Evolutionary conservation across 805 yeast genomes (phyloP).

Genomic region (Saturnispora diversa): DNA sequence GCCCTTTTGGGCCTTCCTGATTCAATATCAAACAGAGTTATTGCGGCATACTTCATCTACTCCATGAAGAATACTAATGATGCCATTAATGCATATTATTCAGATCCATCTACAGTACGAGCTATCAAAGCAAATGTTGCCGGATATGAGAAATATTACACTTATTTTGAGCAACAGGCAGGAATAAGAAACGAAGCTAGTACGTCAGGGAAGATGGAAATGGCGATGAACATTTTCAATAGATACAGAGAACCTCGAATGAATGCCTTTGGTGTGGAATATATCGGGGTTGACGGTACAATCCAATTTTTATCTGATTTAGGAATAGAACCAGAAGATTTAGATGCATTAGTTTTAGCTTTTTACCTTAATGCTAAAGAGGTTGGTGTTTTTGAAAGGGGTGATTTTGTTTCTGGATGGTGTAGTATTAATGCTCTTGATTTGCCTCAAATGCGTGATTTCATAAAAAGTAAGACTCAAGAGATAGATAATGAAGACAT

Average conservation of each 20-base stretch:
- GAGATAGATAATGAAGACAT: constrained; percentile 25
- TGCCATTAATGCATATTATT: constrained; percentile 13
- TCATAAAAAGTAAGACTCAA: constrained; percentile 20
- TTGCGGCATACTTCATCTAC: constrained; percentile 6
- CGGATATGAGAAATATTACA: constrained; percentile 1
- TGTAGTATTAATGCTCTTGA: constrained; percentile 26
- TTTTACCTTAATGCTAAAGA: constrained; percentile 58
- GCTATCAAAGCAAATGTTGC: background rate
- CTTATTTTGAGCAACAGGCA: background rate
- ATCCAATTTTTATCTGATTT: constrained; percentile 58
- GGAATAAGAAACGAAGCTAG: background rate
- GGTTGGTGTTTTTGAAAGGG: constrained; percentile 51
- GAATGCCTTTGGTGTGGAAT: constrained; percentile 23
- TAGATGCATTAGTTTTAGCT: constrained; percentile 60
- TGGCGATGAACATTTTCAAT: constrained; percentile 30
- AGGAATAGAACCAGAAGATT: constrained; percentile 66
- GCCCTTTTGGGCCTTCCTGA: background rate
- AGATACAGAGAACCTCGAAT: constrained; percentile 21
- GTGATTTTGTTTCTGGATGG: constrained; percentile 56
- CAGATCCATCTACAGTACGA: constrained; percentile 1
- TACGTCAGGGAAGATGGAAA: background rate
- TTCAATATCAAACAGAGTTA: background rate
- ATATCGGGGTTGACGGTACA: constrained; percentile 75
- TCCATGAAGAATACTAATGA: constrained; percentile 4
- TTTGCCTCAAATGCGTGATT: constrained; percentile 40